Conservation (phyloP, 2,329 filamentous ascomycete species). For the Diaporthe eres region DNA sequence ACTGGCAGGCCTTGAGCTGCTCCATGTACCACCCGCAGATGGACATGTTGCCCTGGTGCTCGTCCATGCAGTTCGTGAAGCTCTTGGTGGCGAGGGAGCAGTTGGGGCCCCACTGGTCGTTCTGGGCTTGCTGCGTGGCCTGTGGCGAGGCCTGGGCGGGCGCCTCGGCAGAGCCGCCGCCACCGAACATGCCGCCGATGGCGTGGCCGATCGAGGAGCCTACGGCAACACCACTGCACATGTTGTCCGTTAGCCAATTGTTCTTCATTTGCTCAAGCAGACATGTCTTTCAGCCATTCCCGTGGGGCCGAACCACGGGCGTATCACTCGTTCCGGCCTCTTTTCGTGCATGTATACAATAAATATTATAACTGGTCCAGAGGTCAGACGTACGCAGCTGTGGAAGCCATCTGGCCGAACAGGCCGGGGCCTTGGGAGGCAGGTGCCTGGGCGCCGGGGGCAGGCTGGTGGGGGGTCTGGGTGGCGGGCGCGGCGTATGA, state of each 20-base stretch:
- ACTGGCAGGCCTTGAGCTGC: conserved; percentile 92
- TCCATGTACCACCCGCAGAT: conserved; percentile 99
- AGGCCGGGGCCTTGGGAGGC: conserved; percentile 81
- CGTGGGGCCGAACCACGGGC: not conserved
- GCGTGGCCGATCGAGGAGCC: conserved; percentile 96
- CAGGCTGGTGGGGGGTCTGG: conserved; percentile 61
- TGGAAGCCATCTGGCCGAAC: conserved; percentile 97
- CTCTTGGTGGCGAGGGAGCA: conserved; percentile 85
- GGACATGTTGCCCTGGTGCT: conserved; percentile 92
- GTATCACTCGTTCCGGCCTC: not conserved
- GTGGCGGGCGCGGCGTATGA: conserved; percentile 71
- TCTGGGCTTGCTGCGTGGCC: conserved; percentile 67
- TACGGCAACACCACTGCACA: conserved; percentile 89
- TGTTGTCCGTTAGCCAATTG: conserved; percentile 44
- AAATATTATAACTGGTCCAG: not conserved
- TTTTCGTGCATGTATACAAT: too few relatives aligned
- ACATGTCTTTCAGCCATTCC: conserved; percentile 40
- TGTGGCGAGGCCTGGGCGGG: conserved; percentile 64
- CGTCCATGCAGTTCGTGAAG: conserved; percentile 97
- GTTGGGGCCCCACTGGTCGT: conserved; percentile 72
- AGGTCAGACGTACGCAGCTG: conserved; percentile 86
- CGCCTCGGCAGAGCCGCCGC: conserved; percentile 70
- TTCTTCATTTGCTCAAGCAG: not conserved
- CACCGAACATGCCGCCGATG: conserved; percentile 88
- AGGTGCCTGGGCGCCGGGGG: conserved; percentile 63